phyloP scores from a whole-genome alignment of 768 basidiomycete species.

The Phaeotremella fagi region DNA sequence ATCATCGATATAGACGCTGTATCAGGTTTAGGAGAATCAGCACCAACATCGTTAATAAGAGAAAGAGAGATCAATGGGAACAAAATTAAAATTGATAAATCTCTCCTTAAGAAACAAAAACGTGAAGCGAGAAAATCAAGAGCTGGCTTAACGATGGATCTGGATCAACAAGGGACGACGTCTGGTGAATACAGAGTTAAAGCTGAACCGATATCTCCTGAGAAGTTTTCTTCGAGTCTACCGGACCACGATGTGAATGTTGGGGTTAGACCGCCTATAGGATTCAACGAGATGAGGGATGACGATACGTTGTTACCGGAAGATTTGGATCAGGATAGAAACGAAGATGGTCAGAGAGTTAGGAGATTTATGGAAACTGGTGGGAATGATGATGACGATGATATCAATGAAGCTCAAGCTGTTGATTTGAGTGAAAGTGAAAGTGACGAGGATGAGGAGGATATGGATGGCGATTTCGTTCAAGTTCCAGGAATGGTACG shows the following conservation, averaged over 20 bases:
- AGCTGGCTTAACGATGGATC: slow-evolving; percentile 8
- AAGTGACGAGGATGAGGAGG: slow-evolving; percentile 43
- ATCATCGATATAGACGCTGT: slow-evolving; percentile 44
- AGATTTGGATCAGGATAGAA: slow-evolving; percentile 37
- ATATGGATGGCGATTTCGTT: slow-evolving; percentile 39
- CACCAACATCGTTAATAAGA: slow-evolving; percentile 40
- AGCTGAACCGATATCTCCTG: slow-evolving; percentile 37
- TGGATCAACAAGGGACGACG: slow-evolving; percentile 6
- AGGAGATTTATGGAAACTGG: slow-evolving; percentile 16
- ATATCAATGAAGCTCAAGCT: slow-evolving; percentile 38
- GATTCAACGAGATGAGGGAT: slow-evolving; percentile 10
- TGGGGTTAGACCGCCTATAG: neutral
- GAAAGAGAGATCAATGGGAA: slow-evolving; percentile 24
- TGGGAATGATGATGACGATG: slow-evolving; percentile 23
- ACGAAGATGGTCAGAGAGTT: slow-evolving; percentile 32
- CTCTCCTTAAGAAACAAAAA: slow-evolving; percentile 10
- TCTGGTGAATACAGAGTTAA: slow-evolving; percentile 11
- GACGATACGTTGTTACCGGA: slow-evolving; percentile 41
- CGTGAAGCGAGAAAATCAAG: slow-evolving; percentile 13
- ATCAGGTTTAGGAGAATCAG: slow-evolving; percentile 40
- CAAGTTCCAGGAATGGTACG: slow-evolving; percentile 6
- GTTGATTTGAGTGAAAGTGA: slow-evolving; percentile 47
- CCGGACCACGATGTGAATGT: neutral
- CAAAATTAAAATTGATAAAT: slow-evolving; percentile 7
- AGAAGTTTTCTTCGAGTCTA: slow-evolving; percentile 11